phyloP scores from a whole-genome alignment of 1,284 basidiomycete species.

The Papiliotrema terrestris region DNA sequence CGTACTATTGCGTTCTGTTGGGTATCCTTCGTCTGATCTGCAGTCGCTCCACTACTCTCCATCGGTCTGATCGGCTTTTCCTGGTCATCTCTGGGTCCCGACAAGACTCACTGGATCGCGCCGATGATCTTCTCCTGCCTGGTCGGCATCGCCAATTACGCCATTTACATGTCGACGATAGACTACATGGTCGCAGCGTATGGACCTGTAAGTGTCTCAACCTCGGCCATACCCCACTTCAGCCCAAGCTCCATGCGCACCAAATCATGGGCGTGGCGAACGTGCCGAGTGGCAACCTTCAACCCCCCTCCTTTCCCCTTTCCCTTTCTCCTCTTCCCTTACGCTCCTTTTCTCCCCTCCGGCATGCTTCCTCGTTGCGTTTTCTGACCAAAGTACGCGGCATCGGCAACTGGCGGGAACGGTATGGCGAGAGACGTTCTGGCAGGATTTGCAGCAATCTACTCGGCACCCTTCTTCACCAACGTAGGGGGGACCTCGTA shows the following conservation, averaged over 20 bases:
- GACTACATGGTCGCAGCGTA: conserved; percentile 50
- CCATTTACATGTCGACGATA: conserved; percentile 43
- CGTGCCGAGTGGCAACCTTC: no score
- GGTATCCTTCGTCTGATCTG: no score
- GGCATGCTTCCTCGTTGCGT: no score
- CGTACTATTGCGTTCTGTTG: background rate
- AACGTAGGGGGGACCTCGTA: conserved; percentile 25
- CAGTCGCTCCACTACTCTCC: conserved; percentile 41
- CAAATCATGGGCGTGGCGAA: no score
- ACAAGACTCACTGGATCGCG: conserved; percentile 47
- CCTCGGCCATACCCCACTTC: no score
- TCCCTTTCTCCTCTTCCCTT: no score
- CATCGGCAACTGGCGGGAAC: conserved; percentile 47
- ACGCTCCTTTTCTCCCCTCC: no score
- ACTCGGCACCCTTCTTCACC: conserved; percentile 29
- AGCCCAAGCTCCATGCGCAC: no score
- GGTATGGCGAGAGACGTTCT: conserved; percentile 43
- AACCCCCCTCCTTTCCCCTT: no score
- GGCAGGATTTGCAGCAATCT: conserved; percentile 34
- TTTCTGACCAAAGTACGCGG: conserved; percentile 28
- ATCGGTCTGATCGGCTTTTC: conserved; percentile 51
- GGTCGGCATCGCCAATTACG: conserved; percentile 48
- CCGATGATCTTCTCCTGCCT: conserved; percentile 49
- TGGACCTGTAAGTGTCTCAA: conserved; percentile 23
- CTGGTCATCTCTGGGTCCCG: conserved; percentile 48